Percentiles rank a stretch among this genome's conserved stretches.
Evolutionary conservation across 139 green algal genomes (phyloP).

Genomic region (Gonium pectorale): DNA sequence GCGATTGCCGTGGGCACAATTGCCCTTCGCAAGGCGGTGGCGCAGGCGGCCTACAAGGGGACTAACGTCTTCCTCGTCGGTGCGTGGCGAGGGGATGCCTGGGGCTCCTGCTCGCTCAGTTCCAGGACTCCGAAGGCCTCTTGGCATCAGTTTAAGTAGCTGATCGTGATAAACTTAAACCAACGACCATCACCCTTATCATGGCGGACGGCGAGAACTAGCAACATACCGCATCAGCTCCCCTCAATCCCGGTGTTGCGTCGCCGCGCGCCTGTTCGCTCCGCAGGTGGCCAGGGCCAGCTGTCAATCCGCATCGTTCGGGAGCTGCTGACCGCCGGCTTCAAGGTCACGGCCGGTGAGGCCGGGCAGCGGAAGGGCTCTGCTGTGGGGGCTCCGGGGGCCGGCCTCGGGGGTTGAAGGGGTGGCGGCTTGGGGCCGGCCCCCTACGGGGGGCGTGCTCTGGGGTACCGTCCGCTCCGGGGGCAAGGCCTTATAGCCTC

Average conservation of each 20-base stretch:
- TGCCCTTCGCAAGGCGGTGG: conserved; percentile 16
- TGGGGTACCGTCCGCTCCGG: no score
- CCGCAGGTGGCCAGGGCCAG: conserved; percentile 28
- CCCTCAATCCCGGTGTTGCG: no score
- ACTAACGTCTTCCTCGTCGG: conserved; percentile 5
- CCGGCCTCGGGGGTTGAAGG: no score
- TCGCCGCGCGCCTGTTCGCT: no score
- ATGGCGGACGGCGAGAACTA: no score
- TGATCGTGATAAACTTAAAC: background rate
- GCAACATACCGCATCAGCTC: no score
- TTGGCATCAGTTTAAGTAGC: background rate
- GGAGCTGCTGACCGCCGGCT: conserved; percentile 24
- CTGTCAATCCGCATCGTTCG: conserved; percentile 18
- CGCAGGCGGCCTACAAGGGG: conserved; percentile 29
- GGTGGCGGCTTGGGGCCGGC: no score
- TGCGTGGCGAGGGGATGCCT: background rate
- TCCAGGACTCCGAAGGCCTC: background rate
- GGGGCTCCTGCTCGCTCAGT: background rate
- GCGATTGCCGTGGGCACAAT: conserved; percentile 6
- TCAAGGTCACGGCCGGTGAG: conserved; percentile 32
- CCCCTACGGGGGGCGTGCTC: no score
- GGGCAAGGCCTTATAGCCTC: no score
- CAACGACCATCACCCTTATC: background rate
- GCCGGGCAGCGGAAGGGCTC: background rate
- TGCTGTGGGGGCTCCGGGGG: no score